Evolutionary conservation across 2,329 filamentous ascomycete species (phyloP), one percentile per base, ranked within the genome.

Genomic region (Sclerotinia subarctica): DNA sequence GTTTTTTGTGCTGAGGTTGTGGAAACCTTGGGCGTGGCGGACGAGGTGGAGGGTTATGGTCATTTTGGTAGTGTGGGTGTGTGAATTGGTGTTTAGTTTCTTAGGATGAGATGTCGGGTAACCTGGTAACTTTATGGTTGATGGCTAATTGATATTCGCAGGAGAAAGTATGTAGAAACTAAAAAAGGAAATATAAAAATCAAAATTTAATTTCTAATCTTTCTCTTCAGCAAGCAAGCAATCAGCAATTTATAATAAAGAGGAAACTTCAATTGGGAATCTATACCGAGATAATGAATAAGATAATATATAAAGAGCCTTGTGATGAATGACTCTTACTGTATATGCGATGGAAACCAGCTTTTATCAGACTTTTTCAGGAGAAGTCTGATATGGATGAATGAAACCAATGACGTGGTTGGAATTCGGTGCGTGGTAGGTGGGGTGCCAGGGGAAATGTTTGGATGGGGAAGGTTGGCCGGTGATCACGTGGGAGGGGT

Each of bases 11-110:
- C 76, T 83, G 76, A 95, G 85, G 79, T 97, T 97, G 84, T 97
- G 94, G 77, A 86, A 87, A 79, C 92, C 93, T 80, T 92, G 83
- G 17, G 89, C 90, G 78, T 93, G 90, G 79, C 90, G 89, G 74
- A 93, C 85, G 72, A 90, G 82, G 78, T 91, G 86, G 72, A 91
- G 81, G 54, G 82, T 86, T 54, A 72, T 71, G 68, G 64, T 26
- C 64, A 66, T 66, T 17, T 32, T 64, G 15, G 13, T 26, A n/a
- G 26, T 7, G 21, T 19, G 44, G 24, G 7, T 54, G 13, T 3
- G 38, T 26, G 32, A 2, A 8, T 42, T 24, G 24, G 10, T 24
- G 21, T 49, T n/a, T n/a, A 17, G 4, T 49, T n/a, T 49, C 6
- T 21, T 21, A 49, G 46, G 38, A 17, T 42, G 38, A 13, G 13